phyloP scores from a whole-genome alignment of 768 basidiomycete species.

The Naematelia aurantialba region DNA sequence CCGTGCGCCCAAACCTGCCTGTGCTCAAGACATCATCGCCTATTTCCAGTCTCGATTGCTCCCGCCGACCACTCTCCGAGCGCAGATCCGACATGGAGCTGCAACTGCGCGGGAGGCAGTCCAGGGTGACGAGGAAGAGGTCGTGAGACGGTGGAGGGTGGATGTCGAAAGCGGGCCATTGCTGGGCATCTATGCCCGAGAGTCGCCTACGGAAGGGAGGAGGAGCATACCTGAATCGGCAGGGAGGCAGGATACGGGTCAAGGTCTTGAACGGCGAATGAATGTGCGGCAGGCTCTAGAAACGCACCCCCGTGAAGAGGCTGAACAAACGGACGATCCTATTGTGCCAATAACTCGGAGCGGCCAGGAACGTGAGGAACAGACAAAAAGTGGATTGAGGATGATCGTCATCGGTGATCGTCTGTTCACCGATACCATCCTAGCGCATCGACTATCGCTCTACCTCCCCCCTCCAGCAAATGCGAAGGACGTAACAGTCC shows the following conservation, averaged over 20 bases:
- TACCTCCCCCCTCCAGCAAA: conserved; percentile 9
- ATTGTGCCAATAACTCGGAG: not conserved
- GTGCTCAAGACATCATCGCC: conserved; percentile 63
- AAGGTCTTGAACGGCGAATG: not conserved
- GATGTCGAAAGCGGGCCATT: conserved; percentile 47
- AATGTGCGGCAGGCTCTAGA: not conserved
- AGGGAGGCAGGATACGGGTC: not conserved
- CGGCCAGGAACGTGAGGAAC: conserved; percentile 7
- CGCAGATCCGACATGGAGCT: not conserved
- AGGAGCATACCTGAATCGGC: not conserved
- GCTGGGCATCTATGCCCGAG: conserved; percentile 22
- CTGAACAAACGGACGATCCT: not conserved
- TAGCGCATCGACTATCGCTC: conserved; percentile 62
- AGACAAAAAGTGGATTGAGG: conserved; percentile 40
- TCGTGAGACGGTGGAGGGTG: conserved; percentile 46
- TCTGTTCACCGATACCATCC: conserved; percentile 82
- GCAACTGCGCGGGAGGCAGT: not conserved
- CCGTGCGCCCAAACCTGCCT: conserved; percentile 71
- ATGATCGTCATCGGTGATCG: conserved; percentile 89
- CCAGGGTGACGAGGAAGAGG: conserved; percentile 49
- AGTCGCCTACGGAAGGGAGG: not conserved
- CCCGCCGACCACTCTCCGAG: conserved; percentile 28
- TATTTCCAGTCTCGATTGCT: conserved; percentile 66
- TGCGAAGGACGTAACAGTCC: conserved; percentile 12
- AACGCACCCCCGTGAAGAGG: not conserved